A percentile compares a stretch with the other conserved stretches of the same genome.
These are phyloP conservation scores for Leishmania tarentolae DNA, from an alignment of 208 protist species.

Conservation along the genomic window DNA sequence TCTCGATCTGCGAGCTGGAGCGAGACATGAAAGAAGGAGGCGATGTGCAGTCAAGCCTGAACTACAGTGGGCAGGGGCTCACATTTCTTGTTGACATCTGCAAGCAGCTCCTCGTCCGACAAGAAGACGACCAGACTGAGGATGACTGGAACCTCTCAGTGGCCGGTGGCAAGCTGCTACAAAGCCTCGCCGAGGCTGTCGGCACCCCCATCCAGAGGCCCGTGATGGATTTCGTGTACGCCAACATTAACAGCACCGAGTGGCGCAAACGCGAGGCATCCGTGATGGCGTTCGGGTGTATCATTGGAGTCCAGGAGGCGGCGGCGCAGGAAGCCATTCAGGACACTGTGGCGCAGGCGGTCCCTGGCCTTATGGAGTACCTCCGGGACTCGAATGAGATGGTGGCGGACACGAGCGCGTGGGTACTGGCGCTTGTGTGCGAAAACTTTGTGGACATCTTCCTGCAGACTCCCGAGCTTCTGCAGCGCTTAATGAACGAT, in stretches of 20 bases:
- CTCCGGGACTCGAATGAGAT: slow-evolving; percentile 74
- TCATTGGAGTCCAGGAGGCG: slow-evolving; percentile 93
- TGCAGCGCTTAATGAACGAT: slow-evolving; percentile 82
- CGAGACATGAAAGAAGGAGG: slow-evolving; percentile 72
- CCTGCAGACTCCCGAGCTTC: slow-evolving; percentile 42
- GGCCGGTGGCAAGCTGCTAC: slow-evolving; percentile 92
- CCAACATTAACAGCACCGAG: slow-evolving; percentile 88
- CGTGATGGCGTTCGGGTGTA: slow-evolving; percentile 95
- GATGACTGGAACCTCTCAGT: slow-evolving; percentile 95
- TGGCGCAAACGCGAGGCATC: slow-evolving; percentile 97
- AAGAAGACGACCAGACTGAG: slow-evolving; percentile 93
- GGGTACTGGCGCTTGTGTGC: slow-evolving; percentile 95
- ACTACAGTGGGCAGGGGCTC: slow-evolving; percentile 89
- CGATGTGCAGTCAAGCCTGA: slow-evolving; percentile 44
- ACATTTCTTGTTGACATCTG: slow-evolving; percentile 88
- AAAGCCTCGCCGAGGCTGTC: slow-evolving; percentile 84
- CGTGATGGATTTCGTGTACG: slow-evolving; percentile 95
- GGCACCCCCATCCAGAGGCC: slow-evolving; percentile 65
- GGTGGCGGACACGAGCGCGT: slow-evolving; percentile 95
- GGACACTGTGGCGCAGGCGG: slow-evolving; percentile 87
- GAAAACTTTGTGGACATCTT: slow-evolving; percentile 89
- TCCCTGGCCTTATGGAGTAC: slow-evolving; percentile 90
- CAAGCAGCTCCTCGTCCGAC: slow-evolving; percentile 82
- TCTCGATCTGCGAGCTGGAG: slow-evolving; percentile 96
- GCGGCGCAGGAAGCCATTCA: slow-evolving; percentile 64